Evolutionary conservation across 176 grass and related monocot genomes (phyloP), one percentile per base, ranked within the genome.

Genomic region (Microstegium vimineum): DNA sequence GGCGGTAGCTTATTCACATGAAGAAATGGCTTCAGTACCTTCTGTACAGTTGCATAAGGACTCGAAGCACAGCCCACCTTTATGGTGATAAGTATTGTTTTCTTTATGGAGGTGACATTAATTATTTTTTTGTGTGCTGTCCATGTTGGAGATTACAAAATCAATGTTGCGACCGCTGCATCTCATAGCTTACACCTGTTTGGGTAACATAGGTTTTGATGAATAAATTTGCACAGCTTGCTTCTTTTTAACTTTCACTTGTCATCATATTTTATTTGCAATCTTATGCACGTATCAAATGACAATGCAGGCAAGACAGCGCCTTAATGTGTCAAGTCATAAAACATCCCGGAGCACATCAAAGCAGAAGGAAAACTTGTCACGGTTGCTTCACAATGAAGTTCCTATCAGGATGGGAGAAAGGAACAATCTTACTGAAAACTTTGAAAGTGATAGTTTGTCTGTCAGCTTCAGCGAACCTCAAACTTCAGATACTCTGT

Each of bases 311-410:
- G 43, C 67, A 79, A 86, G 70, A 31, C 18, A 80, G 66, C 54
- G 62, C 66, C 28, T 56, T 74, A 68, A 33, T 15, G 65, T 60
- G 10, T 92, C 81, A 76, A 73, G 42, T 20, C 47, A 63, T 64
- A 70, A 49, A 75, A 66, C 43, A 36, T 78, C 85, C 66, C 49
- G 23, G 42, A 69, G 56, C 57, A 80, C 60, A 89, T 83, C 75
- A 23, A 92, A 89, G 56, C 86, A 91, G 20, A 87, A 87, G 70
- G 79, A 79, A 69, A 86, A 73, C 54, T 62, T 88, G n/a, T n/a
- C n/a, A n/a, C 34, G 62, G 56, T 66, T 78, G 73, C 73, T 77
- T 12, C 54, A 79, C 43, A 74, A 85, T 18, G 71, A 76, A 31
- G 78, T 51, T 84, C 62, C 47, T 75, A 82, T 25, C 33, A 84